A percentile compares a stretch with the other conserved stretches of the same genome.
phyloP scores from a whole-genome alignment of 2,329 filamentous ascomycete genomes.

The Phialemoniopsis sp. region DNA sequence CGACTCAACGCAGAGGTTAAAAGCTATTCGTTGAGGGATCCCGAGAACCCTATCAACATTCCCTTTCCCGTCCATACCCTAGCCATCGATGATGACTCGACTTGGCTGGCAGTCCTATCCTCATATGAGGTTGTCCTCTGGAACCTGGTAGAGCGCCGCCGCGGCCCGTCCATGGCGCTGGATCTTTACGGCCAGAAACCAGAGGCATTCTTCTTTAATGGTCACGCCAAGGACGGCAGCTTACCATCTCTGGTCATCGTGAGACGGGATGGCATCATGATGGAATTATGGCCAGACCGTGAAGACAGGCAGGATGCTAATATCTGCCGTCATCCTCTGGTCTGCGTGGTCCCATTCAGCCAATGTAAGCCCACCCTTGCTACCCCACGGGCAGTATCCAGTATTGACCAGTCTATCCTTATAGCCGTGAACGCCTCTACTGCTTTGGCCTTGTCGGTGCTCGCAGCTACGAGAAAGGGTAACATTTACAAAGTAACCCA shows the following conservation, averaged over 20 bases:
- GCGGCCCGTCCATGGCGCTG: constrained; percentile 50
- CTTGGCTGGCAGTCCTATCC: constrained; percentile 64
- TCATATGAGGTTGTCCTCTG: constrained; percentile 57
- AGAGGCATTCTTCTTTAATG: constrained; percentile 59
- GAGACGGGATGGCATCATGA: constrained; percentile 59
- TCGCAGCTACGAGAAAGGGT: constrained; percentile 46
- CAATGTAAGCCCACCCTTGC: constrained; percentile 18
- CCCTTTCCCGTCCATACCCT: constrained; percentile 59
- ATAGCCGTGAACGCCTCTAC: constrained; percentile 14
- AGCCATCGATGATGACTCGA: constrained; percentile 60
- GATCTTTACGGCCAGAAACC: constrained; percentile 55
- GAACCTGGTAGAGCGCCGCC: constrained; percentile 52
- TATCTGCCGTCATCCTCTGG: constrained; percentile 49
- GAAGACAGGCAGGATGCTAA: constrained; percentile 35
- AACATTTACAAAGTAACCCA: constrained; percentile 44
- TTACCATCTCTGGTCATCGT: constrained; percentile 54
- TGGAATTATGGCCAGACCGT: constrained; percentile 48
- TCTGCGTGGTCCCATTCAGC: constrained; percentile 35
- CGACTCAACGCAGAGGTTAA: constrained; percentile 15
- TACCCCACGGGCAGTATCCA: too few species aligned
- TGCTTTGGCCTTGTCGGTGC: constrained; percentile 24
- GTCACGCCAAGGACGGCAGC: constrained; percentile 26
- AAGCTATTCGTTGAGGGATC: constrained; percentile 38
- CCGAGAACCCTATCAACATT: constrained; percentile 24
- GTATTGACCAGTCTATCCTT: too few species aligned